Percentiles rank a stretch among this genome's conserved stretches.
Evolutionary conservation across 305 asterid species (phyloP).

Genomic region (Rubia occidens): DNA sequence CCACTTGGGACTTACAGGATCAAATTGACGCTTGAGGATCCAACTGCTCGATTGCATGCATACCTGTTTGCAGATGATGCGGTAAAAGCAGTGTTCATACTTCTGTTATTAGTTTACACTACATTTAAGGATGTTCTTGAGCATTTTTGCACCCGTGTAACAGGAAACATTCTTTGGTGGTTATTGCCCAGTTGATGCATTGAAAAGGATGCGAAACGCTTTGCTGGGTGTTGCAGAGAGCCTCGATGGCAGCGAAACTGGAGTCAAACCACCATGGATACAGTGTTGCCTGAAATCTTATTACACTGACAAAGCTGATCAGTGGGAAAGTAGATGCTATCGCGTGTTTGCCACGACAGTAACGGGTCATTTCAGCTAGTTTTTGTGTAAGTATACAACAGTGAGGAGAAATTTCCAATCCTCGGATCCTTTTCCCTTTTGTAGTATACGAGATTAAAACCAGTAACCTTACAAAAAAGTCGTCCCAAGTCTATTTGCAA

Average conservation of each 20-base stretch:
- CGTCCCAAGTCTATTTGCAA: not conserved
- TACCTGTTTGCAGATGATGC: conserved; percentile 60
- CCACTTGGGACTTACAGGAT: conserved; percentile 53
- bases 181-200: conserved; percentile 25
- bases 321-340: conserved; percentile 58
- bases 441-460: no score
- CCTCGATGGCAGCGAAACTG: conserved; percentile 14
- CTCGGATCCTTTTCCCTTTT: not conserved
- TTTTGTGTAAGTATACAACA: not conserved
- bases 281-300: conserved; percentile 61
- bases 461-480: no score
- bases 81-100: conserved; percentile 29
- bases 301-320: conserved; percentile 32
- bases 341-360: conserved; percentile 43
- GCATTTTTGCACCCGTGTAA: conserved; percentile 8
- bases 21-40: conserved; percentile 77
- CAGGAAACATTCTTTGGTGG: conserved; percentile 47
- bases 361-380: not conserved
- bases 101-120: not conserved
- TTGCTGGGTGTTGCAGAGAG: conserved; percentile 45
- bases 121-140: not conserved
- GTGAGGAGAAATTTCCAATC: not conserved
- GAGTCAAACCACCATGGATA: conserved; percentile 59
- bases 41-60: conserved; percentile 80
- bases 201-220: conserved; percentile 36